Evolutionary conservation across 371 early-diverging fungal genomes (phyloP).

Genomic region (Lichtheimia hyalospora): DNA sequence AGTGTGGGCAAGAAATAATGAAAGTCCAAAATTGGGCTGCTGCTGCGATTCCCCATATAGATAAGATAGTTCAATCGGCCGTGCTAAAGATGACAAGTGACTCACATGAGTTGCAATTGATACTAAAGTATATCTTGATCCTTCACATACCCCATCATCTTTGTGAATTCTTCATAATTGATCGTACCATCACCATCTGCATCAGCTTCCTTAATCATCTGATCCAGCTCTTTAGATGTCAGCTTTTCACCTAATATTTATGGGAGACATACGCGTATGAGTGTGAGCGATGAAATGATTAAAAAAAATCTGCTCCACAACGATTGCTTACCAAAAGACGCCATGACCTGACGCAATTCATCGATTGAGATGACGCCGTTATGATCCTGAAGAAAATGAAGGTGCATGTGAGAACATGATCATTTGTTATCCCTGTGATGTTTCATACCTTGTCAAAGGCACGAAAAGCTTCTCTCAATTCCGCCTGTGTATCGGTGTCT

Average conservation of each 20-base stretch:
- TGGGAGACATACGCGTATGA: neutral
- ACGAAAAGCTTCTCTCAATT: conserved; percentile 36
- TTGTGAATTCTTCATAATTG: conserved; percentile 92
- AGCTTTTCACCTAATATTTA: conserved; percentile 65
- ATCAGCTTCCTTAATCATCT: conserved; percentile 85
- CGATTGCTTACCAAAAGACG: conserved; percentile 38
- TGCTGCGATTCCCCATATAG: too few relatives aligned
- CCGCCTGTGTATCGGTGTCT: neutral
- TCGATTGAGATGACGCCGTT: conserved; percentile 45
- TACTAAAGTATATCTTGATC: too few relatives aligned
- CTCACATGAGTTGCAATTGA: too few relatives aligned
- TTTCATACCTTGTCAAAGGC: conserved; percentile 44
- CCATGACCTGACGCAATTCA: conserved; percentile 50
- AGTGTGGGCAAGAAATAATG: too few relatives aligned
- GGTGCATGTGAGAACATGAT: neutral
- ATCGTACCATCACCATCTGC: conserved; percentile 84
- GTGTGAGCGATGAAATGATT: too few relatives aligned
- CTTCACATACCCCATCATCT: conserved; percentile 59
- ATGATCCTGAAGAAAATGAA: conserved; percentile 20
- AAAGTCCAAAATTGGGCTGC: too few relatives aligned
- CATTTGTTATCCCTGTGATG: neutral
- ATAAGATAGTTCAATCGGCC: too few relatives aligned
- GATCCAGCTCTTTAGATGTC: conserved; percentile 73
- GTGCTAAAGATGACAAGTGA: too few relatives aligned
- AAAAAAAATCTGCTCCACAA: too few relatives aligned